phyloP scores from a whole-genome alignment of 2,329 filamentous ascomycete species.

The Colletotrichum sublineola region DNA sequence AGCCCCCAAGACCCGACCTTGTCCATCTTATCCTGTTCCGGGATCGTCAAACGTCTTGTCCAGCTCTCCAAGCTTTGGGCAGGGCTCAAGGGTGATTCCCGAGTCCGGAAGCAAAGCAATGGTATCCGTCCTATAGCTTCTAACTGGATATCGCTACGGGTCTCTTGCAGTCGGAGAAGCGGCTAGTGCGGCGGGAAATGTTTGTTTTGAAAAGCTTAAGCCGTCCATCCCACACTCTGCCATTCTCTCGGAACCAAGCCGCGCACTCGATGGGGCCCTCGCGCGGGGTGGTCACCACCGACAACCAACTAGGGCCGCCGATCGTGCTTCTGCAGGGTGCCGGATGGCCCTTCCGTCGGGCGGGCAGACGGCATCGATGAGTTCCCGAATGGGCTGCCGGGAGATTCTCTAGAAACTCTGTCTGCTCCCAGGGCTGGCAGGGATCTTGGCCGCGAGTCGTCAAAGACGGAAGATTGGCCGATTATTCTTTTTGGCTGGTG shows the following conservation, averaged over 20 bases:
- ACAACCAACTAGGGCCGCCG: not conserved
- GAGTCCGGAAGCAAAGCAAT: not conserved
- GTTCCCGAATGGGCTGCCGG: constrained; percentile 4
- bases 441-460: not conserved
- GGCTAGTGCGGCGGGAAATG: constrained; percentile 30
- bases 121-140: not conserved
- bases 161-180: not conserved
- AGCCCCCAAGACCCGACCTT: not conserved
- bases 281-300: not conserved
- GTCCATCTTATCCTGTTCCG: constrained; percentile 22
- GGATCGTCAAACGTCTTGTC: not conserved
- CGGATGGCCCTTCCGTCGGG: not conserved
- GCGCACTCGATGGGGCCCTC: not conserved
- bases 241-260: not conserved
- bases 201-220: constrained; percentile 28
- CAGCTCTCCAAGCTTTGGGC: constrained; percentile 14
- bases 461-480: not conserved
- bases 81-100: constrained; percentile 12
- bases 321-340: not conserved
- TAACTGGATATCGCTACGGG: not conserved
- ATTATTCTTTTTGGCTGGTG: constrained; percentile 6
- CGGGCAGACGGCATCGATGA: not conserved
- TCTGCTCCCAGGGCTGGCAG: not conserved
- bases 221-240: not conserved
- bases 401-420: not conserved